Evolutionary conservation across 2,329 filamentous ascomycete genomes (phyloP).

Genomic region (Didymella segeticola): DNA sequence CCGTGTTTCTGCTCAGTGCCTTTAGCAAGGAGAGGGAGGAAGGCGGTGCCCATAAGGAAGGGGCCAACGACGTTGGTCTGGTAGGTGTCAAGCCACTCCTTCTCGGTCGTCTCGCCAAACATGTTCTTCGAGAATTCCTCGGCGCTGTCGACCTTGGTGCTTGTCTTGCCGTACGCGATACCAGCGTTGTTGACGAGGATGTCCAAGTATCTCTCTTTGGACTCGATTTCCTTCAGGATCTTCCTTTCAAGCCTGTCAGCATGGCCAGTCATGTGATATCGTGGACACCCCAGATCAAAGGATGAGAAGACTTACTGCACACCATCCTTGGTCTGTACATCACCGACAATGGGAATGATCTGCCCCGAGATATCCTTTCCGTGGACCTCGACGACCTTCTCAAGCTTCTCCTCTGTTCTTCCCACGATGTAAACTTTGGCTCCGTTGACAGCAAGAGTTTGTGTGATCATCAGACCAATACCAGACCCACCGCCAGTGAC

Average conservation of each 20-base stretch:
- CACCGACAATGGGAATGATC: slow-evolving; percentile 55
- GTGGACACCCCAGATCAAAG: too few species aligned
- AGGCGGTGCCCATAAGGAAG: slow-evolving; percentile 56
- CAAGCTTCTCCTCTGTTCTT: slow-evolving; percentile 56
- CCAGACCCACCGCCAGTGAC: slow-evolving; percentile 55
- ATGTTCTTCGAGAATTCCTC: slow-evolving; percentile 54
- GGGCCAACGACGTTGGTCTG: slow-evolving; percentile 57
- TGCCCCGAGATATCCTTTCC: slow-evolving; percentile 53
- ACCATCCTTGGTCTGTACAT: slow-evolving; percentile 54
- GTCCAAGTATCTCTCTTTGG: slow-evolving; percentile 54
- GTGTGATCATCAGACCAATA: slow-evolving; percentile 57
- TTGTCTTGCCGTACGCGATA: slow-evolving; percentile 49
- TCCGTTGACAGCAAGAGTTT: slow-evolving; percentile 56
- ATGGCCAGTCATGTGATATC: background rate
- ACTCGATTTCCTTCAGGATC: slow-evolving; percentile 53
- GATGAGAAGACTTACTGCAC: slow-evolving; percentile 38
- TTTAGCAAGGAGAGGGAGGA: slow-evolving; percentile 56
- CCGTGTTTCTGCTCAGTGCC: slow-evolving; percentile 51
- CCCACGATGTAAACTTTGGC: slow-evolving; percentile 58
- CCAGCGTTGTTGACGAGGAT: slow-evolving; percentile 59
- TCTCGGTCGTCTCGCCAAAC: slow-evolving; percentile 53
- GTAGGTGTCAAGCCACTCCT: slow-evolving; percentile 56
- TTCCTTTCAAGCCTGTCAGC: slow-evolving; percentile 30
- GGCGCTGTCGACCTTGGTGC: slow-evolving; percentile 49
- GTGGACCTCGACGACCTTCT: slow-evolving; percentile 54